Evolutionary conservation across 2,329 filamentous ascomycete species (phyloP), one percentile per base, ranked within the genome.

Genomic region (Pseudogymnoascus sp.): DNA sequence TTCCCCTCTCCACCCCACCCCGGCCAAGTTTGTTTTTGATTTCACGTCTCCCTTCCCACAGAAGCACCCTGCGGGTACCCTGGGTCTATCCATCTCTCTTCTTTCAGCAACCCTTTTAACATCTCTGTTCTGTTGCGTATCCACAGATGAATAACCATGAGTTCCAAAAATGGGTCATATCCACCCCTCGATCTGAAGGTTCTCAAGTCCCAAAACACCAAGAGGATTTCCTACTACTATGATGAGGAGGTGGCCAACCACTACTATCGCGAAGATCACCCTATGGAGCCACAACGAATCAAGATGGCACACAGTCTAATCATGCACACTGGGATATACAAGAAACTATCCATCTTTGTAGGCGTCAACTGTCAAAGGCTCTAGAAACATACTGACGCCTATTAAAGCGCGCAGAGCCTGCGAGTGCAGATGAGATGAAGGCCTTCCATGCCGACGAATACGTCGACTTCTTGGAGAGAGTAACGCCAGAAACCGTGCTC

Each of bases 401-500:
- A 6, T 18, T 36, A 29, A 47, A 92, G 89, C 87, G 89, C 66
- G 89, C 89, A 64, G 92, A 93, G 79, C 89, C 91, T 6, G 95
- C 95, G 14, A 93, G 88, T 31, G 86, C 88, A 68, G 87, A 95
- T 70, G 93, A 97, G 75, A 90, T 99, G 81, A 90, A 88, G 62
- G 89, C 93, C 66, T 99, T 97, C 73, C 95, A 99, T 75, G 93
- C 91, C 62, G 86, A 90, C 73, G 93, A 97, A 72, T 99, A 99
- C 76, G 91, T 99, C 67, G 91, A 96, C 63, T 99, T 97, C 73
- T 81, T 99, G 18, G 89, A 83, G 78, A 96, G 95, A 71, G 95
- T 99, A 63, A 97, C 95, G 0, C 96, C 95, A 1, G 95, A 99
- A 78, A 99, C 97, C 74, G 97, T 97, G 91, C 95, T 99, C 70